These are phyloP conservation scores for Sporothrix inflata DNA, from an alignment of 2,329 filamentous ascomycete genomes.

Conservation along the genomic window DNA sequence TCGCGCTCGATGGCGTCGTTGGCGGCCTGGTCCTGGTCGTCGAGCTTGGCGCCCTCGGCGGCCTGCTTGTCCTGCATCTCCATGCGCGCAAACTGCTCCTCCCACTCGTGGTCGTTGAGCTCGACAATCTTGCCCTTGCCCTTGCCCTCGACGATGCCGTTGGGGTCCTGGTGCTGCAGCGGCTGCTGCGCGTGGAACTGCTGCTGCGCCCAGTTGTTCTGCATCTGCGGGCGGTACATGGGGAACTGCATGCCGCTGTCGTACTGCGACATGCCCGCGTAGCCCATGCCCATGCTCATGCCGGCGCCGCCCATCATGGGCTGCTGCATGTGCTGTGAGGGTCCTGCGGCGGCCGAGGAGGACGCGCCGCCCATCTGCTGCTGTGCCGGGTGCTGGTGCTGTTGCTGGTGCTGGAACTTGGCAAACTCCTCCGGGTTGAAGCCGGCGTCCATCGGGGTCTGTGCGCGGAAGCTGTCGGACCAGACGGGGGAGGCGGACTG, in stretches of 20 bases:
- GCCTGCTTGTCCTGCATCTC: slow-evolving; percentile 65
- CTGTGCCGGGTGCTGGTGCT: slow-evolving; percentile 41
- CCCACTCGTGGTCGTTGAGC: slow-evolving; percentile 92
- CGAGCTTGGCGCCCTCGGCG: slow-evolving; percentile 79
- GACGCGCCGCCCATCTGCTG: slow-evolving; percentile 43
- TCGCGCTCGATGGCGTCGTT: slow-evolving; percentile 76
- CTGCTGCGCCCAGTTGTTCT: slow-evolving; percentile 47
- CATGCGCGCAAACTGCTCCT: slow-evolving; percentile 91
- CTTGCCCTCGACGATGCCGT: slow-evolving; percentile 51
- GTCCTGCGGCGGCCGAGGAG: slow-evolving; percentile 61
- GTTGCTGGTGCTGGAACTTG: slow-evolving; percentile 76
- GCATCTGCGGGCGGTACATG: slow-evolving; percentile 52
- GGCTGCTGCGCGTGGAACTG: slow-evolving; percentile 44
- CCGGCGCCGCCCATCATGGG: slow-evolving; percentile 63
- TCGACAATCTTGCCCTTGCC: slow-evolving; percentile 88
- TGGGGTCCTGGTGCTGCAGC: slow-evolving; percentile 49
- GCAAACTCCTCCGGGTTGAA: slow-evolving; percentile 84
- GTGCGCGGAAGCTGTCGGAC: slow-evolving; percentile 57
- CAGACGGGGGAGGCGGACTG: slow-evolving; percentile 59
- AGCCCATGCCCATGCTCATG: slow-evolving; percentile 53
- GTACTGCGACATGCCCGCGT: slow-evolving; percentile 24
- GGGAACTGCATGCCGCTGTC: slow-evolving; percentile 50
- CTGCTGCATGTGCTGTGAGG: slow-evolving; percentile 50
- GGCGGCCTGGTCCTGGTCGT: slow-evolving; percentile 72
- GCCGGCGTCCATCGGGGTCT: slow-evolving; percentile 72